These are phyloP conservation scores for Colletotrichum siamense DNA, from an alignment of 2,329 filamentous ascomycete species.

Conservation along the genomic window DNA sequence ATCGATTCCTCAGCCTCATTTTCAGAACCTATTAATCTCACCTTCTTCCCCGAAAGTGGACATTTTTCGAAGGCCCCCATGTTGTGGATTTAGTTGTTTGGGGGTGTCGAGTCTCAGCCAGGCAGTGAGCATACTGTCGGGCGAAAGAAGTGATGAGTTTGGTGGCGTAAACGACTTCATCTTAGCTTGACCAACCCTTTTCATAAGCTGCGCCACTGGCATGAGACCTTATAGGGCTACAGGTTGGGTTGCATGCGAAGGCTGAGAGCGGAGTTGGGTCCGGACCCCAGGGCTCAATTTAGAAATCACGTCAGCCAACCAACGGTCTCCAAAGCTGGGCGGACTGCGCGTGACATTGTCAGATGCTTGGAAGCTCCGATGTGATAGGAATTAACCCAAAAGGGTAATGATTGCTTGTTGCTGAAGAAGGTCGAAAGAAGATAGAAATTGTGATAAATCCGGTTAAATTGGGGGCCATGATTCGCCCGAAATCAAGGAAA, in stretches of 20 bases:
- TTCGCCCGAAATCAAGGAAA: rapidly evolving
- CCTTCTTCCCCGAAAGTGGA: no score
- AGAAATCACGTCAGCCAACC: neutral
- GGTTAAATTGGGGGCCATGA: rapidly evolving
- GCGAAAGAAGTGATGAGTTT: neutral
- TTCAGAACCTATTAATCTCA: neutral
- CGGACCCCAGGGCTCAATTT: neutral
- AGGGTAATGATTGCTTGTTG: neutral
- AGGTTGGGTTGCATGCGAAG: neutral
- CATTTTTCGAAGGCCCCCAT: neutral
- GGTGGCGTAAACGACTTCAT: neutral
- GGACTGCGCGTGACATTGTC: neutral
- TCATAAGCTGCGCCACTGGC: neutral
- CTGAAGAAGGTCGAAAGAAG: neutral
- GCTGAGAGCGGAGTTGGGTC: neutral
- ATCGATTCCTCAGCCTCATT: neutral
- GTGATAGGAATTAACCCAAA: neutral
- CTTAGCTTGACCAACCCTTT: neutral
- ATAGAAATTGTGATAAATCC: neutral
- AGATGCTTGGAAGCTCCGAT: neutral
- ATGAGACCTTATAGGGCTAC: neutral
- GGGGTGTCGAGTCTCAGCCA: neutral
- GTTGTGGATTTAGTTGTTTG: neutral
- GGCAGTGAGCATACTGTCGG: neutral
- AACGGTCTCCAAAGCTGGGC: neutral